Evolutionary conservation across 2,329 filamentous ascomycete species (phyloP).

Genomic region (Sclerotinia sclerotiorum): DNA sequence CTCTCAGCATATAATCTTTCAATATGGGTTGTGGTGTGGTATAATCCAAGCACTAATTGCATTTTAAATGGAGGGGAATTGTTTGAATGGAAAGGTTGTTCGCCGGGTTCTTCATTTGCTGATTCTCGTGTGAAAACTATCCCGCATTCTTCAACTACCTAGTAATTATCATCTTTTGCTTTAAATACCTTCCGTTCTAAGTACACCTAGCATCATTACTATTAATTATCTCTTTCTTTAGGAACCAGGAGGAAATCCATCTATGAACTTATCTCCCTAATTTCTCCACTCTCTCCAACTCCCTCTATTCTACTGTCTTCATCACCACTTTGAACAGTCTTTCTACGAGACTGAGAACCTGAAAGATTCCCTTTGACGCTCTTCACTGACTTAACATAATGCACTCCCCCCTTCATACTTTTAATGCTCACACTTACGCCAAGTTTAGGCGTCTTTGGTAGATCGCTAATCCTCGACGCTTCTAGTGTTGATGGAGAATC

Average conservation of each 20-base stretch:
- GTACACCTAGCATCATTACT: too few relatives aligned
- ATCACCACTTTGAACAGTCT: background rate
- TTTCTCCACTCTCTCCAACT: too few relatives aligned
- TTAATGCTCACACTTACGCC: conserved; percentile 10
- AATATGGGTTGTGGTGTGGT: background rate
- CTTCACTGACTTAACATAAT: background rate
- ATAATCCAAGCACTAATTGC: background rate
- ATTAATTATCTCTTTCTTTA: background rate
- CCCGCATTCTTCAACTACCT: background rate
- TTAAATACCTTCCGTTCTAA: background rate
- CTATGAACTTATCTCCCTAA: too few relatives aligned
- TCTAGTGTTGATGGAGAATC: background rate
- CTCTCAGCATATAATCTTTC: background rate
- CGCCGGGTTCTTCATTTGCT: background rate
- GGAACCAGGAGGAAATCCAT: too few relatives aligned
- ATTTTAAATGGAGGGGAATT: background rate
- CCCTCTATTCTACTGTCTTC: too few relatives aligned
- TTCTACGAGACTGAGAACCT: too few relatives aligned
- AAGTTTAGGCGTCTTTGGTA: conserved; percentile 25
- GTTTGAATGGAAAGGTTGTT: background rate
- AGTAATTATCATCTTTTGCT: background rate
- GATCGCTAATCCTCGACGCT: background rate
- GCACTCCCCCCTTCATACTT: background rate
- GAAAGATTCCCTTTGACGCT: too few relatives aligned
- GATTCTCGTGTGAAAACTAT: background rate